Base-by-base conservation (phyloP, 306 rosid genomes). In the Crotalaria pallida region DNA sequence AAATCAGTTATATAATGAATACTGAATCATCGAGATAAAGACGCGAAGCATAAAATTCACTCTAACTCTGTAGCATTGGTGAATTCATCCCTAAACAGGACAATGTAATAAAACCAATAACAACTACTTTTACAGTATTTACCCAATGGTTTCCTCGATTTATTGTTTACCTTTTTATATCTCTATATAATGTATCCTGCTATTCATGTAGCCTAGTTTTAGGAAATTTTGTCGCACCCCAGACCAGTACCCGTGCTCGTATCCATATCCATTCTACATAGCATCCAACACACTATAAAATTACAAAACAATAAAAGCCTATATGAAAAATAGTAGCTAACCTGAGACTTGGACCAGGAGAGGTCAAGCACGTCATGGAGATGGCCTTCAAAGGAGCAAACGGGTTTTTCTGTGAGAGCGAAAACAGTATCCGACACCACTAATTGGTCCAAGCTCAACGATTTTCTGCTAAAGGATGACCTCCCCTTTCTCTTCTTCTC, bases 341-440 rank as follows among this genome's bases (percentile, higher is more conserved):
- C 99, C 99, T 95, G 97, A 68, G 96, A 89, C 80, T 91, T 95
- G 80, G 99, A 95, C 99, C 99, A 95, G 2, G 99, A 95, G 24
- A 95, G 96, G 56, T 95, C 99, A 71, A 95, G 97, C 72, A 95
- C 99, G 74, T 86, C 99, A 80, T 87, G 66, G 1, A 64, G 75
- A 82, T 95, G 99, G 13, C 99, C 99, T 76, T 85, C 80, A 44
- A 95, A 89, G 68, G 99, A 91, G 83, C 84, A 95, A 60, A 81
- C 2, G 27, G 99, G 97, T 75, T 89, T 91, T 41, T 95, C 99
- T n/a, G 96, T 72, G 6, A 95, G 89, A 13, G 83, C 92, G 79
- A 95, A 95, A 38, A 89, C 80, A 15, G 81, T 84, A 40, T 87
- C 91, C 0, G 99, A 96, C 69, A 91, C 88, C 41, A 80, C 79